These are phyloP conservation scores for Tremellales sp. DNA, from an alignment of 1,284 basidiomycete genomes.

Conservation along the genomic window DNA sequence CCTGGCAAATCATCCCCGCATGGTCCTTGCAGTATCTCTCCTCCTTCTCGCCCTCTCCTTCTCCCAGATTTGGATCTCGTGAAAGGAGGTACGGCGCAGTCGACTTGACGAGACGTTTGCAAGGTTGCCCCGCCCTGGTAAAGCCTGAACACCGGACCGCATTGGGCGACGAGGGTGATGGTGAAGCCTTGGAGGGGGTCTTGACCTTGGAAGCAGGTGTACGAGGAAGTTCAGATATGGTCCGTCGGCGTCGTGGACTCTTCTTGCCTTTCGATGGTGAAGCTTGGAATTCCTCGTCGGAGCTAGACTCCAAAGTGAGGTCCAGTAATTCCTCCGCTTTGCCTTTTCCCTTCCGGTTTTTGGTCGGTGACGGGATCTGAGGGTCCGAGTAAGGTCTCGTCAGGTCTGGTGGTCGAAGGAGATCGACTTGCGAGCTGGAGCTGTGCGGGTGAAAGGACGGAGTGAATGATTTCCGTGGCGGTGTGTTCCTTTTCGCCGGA, in stretches of 20 bases:
- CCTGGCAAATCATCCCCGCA: slow-evolving; percentile 41
- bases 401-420: slow-evolving; percentile 1
- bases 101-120: slow-evolving; percentile 39
- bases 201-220: not conserved
- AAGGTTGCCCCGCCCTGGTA: slow-evolving; percentile 41
- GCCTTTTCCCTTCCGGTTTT: not conserved
- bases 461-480: slow-evolving; percentile 8
- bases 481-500: not conserved
- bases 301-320: not conserved
- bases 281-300: slow-evolving; percentile 5
- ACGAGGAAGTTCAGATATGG: slow-evolving; percentile 10
- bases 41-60: slow-evolving; percentile 7
- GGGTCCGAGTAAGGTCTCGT: slow-evolving; percentile 13
- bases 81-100: slow-evolving; percentile 29
- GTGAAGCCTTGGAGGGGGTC: not conserved
- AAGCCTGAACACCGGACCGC: slow-evolving; percentile 42
- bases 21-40: slow-evolving; percentile 47
- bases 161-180: not conserved
- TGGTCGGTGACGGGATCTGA: not conserved
- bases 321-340: not conserved
- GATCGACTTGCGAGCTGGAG: slow-evolving; percentile 2
- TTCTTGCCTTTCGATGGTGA: slow-evolving; percentile 1
- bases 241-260: slow-evolving; percentile 12
- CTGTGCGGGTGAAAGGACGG: slow-evolving; percentile 14
- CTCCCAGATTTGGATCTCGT: slow-evolving; percentile 5